Base-by-base conservation (phyloP, 306 rosid species). In the Malus asiatica region DNA sequence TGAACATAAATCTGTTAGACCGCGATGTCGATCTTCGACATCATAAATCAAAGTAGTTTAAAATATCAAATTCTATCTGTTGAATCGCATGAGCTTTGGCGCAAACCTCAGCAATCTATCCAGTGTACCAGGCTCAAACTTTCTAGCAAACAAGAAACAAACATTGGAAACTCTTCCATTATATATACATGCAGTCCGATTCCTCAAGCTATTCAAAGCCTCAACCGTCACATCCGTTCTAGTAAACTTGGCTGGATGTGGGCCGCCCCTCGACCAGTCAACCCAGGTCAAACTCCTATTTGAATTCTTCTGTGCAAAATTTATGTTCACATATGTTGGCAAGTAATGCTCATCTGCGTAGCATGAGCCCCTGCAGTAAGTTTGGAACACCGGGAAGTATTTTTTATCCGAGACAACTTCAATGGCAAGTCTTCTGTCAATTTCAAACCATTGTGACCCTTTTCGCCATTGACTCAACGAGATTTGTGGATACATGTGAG, bases 371-470 rank as follows among this genome's bases (percentile, higher is more conserved):
- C 14, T 79, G 77, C 96, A 90, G 30, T 73, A 44, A 40, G 80
- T 66, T 48, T 81, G 83, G 68, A 91, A 94, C 9, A 85, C 55
- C 1, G 91, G 89, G 76, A 91, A 91, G 77, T 87, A 87, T 20
- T 29, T 80, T 29, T 23, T 75, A 75, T 90, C 97, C 3, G 93
- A 80, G 9, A 91, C 91, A 1, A 90, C 89, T 40, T 83, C 86
- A 2, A 85, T 46, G 46, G 98, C 97, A 1, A 89, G 84, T 0
- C 58, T 84, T 38, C 98, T 78, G 44, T 85, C 79, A 88, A 93
- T 88, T 77, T 94, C 97, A 45, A 94, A 91, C 97, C 97, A 94
- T 29, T 91, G 96, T 0, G 87, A 93, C 18, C 98, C 98, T 81
- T 93, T 93, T 42, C 96, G 78, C 97, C 96, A 94, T 18, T 94